These are phyloP conservation scores for Fusarium citri DNA, from an alignment of 2,329 filamentous ascomycete species.

Conservation along the genomic window DNA sequence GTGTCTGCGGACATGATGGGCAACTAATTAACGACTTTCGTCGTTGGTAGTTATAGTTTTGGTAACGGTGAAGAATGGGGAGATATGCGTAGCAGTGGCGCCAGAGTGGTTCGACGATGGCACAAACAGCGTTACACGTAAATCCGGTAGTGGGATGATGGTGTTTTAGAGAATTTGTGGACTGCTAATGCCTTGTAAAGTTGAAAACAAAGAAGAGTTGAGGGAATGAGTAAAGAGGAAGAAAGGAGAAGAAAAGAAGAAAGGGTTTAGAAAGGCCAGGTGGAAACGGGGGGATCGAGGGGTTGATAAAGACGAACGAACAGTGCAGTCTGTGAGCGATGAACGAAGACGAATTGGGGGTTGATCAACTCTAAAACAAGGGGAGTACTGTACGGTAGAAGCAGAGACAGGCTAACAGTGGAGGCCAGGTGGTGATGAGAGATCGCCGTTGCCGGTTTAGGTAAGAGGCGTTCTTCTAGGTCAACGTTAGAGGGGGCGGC, in stretches of 20 bases:
- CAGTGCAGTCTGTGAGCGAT: conserved; percentile 23
- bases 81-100: conserved; percentile 41
- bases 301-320: conserved; percentile 41
- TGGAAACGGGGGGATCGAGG: conserved; percentile 30
- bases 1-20: conserved; percentile 53
- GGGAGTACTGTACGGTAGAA: conserved; percentile 7
- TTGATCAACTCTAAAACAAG: conserved; percentile 47
- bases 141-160: conserved; percentile 38
- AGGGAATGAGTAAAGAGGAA: conserved; percentile 20
- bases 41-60: conserved; percentile 45
- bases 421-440: conserved; percentile 37
- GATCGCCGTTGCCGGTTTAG: conserved; percentile 46
- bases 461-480: conserved; percentile 33
- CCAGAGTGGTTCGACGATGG: conserved; percentile 47
- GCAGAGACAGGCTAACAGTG: conserved; percentile 22
- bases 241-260: conserved; percentile 12
- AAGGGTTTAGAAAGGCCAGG: conserved; percentile 21
- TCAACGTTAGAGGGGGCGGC: conserved; percentile 33
- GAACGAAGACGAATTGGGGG: conserved; percentile 37
- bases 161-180: conserved; percentile 31
- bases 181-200: conserved; percentile 31
- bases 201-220: conserved; percentile 25
- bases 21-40: conserved; percentile 32
- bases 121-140: conserved; percentile 43
- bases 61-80: conserved; percentile 41